Conservation (phyloP, 306 rosid species). For the Albizia julibrissin region DNA sequence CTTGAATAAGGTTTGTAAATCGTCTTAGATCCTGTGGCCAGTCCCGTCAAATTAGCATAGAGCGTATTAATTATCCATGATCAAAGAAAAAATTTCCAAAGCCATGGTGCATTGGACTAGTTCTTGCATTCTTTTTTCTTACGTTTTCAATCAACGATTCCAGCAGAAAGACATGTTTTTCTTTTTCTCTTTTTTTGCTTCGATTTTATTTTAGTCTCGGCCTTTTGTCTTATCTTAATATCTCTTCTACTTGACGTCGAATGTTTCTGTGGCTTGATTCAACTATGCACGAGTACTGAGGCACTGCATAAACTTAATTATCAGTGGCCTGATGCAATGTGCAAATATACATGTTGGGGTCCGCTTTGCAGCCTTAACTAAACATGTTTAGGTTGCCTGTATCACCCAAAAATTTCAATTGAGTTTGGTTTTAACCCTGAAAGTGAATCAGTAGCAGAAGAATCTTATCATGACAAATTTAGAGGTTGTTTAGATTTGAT, state of each 20-base stretch:
- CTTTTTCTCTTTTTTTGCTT: no score
- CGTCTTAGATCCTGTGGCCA: no score
- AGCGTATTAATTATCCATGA: no score
- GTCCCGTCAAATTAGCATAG: not conserved
- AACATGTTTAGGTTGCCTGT: conserved; percentile 66
- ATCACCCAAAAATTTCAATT: conserved; percentile 48
- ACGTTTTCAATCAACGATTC: no score
- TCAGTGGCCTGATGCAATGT: conserved; percentile 31
- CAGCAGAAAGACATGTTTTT: not conserved
- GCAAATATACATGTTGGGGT: conserved; percentile 56
- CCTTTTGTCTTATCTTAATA: not conserved
- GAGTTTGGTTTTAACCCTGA: no score
- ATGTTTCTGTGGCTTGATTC: not conserved
- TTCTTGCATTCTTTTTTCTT: no score
- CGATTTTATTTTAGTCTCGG: not conserved
- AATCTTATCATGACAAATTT: no score
- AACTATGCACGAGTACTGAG: conserved; percentile 24
- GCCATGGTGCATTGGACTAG: no score
- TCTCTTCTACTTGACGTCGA: no score
- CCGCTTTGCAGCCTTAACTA: conserved; percentile 65
- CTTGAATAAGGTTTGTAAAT: not conserved
- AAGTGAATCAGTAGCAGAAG: not conserved
- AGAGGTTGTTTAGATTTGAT: no score
- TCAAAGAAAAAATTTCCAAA: no score
- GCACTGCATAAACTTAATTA: conserved; percentile 11